Evolutionary conservation across 371 early-diverging fungal species (phyloP), one percentile per base, ranked within the genome.

Genomic region (Rhizopus microsporus): DNA sequence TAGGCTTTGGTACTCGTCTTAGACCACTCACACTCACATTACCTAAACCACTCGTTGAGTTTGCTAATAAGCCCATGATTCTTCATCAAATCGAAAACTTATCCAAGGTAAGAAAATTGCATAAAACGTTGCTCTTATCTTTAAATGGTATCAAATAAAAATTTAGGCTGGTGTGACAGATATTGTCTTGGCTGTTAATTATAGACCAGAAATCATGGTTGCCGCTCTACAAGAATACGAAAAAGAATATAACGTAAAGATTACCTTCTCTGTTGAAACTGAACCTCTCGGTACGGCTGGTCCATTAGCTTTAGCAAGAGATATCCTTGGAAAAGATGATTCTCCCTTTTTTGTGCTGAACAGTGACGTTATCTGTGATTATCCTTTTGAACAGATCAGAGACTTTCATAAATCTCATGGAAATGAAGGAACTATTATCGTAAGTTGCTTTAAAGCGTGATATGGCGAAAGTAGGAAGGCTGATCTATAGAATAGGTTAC

Each of bases 11-110:
- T 53, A 99, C 99, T 54, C 91, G 99, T 69, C 90, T 99, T 59
- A 86, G 99, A 37, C 99, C 99, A 15, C 86, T 99, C 43, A 99
- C 99, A 10, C 85, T 99, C 54, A 94, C 99, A 47, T 75, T 92
- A 57, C 99, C 99, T 62, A 99, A 99, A 78, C 99, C 99, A 34
- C 84, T 99, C 53, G 97, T 99, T 13, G 96, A 96, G 71, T 99
- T 99, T 80, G 95, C 92, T 54, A 99, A 99, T 88, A 92, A 89
- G 75, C 99, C 99, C 38, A 99, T 99, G 92, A 94, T 99, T 63
- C 84, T 96, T 56, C 99, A 99, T 79, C 99, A 99, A 79, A 99
- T 99, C 64, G 96, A 97, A 71, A 95, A 94, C 15, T 80, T 99
- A 7, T 96, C 89, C 59, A 88, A 94, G 88, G 96, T 94, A 77